A percentile compares a stretch with the other conserved stretches of the same genome.
Conservation (phyloP, 192 early-diverging fungal genomes). For the Piromyces finnis region DNA sequence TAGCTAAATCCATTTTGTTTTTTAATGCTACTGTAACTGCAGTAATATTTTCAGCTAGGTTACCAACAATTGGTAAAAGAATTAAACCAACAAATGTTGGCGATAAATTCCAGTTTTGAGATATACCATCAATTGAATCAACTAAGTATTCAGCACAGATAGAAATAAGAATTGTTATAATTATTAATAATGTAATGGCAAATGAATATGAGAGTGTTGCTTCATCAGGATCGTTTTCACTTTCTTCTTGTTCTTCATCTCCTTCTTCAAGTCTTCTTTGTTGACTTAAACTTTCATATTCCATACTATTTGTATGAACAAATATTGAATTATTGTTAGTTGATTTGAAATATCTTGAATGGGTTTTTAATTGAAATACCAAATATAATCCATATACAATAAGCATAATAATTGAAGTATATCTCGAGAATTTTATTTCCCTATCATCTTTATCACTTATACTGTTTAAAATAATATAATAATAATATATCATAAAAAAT, state of each 20-base stretch:
- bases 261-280: constrained; percentile 12
- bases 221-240: background rate
- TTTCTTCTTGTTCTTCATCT: constrained; percentile 44
- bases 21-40: constrained; percentile 61
- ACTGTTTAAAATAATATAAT: constrained; percentile 1
- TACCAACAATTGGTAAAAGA: constrained; percentile 78
- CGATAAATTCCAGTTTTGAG: constrained; percentile 44
- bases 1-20: constrained; percentile 83
- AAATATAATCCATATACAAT: constrained; percentile 22
- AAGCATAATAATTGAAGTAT: constrained; percentile 16
- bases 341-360: constrained; percentile 33
- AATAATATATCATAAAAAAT: too few species aligned
- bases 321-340: constrained; percentile 1
- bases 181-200: constrained; percentile 32
- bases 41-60: constrained; percentile 60
- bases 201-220: constrained; percentile 7
- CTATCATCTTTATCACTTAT: background rate
- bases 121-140: constrained; percentile 57
- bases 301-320: background rate
- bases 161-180: constrained; percentile 50
- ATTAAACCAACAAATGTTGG: constrained; percentile 83
- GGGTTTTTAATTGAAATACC: constrained; percentile 77
- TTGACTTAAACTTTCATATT: constrained; percentile 1
- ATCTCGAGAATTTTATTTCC: background rate
- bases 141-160: constrained; percentile 77